A percentile compares a stretch with the other conserved stretches of the same genome.
phyloP scores from a whole-genome alignment of 169 alveolate species.

The Eimeria maxima region DNA sequence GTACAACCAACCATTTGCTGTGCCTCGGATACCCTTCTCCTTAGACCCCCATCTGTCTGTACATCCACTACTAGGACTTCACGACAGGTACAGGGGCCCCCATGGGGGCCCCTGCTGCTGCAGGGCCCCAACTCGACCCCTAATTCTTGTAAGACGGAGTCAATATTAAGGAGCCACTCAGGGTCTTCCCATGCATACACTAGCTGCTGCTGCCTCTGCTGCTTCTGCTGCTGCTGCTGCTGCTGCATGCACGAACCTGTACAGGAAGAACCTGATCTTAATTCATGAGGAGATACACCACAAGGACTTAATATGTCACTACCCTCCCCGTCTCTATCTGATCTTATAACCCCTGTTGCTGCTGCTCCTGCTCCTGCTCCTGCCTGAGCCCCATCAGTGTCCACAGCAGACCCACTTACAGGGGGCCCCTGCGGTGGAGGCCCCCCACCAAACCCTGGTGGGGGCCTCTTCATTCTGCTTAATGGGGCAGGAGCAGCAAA shows the following conservation, averaged over 20 bases:
- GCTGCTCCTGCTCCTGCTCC: constrained; percentile 53
- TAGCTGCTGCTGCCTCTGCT: not conserved
- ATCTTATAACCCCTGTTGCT: not conserved
- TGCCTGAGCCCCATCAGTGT: not conserved
- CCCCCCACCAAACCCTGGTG: constrained; percentile 8
- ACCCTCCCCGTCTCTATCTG: constrained; percentile 11
- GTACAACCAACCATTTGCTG: constrained; percentile 36
- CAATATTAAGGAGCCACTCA: constrained; percentile 3
- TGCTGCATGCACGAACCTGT: not conserved
- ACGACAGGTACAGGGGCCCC: constrained; percentile 59
- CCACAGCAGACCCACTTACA: not conserved
- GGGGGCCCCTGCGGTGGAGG: not conserved
- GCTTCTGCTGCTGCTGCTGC: not conserved
- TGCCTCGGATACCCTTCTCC: constrained; percentile 68
- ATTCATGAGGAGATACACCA: not conserved
- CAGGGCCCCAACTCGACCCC: constrained; percentile 6
- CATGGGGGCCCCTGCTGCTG: constrained; percentile 51
- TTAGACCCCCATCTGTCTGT: constrained; percentile 69
- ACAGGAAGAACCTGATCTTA: not conserved
- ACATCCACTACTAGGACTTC: constrained; percentile 73
- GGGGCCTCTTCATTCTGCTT: constrained; percentile 34
- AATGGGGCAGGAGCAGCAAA: constrained; percentile 30
- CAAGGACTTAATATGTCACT: not conserved
- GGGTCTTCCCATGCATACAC: not conserved
- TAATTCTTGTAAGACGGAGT: not conserved